Conservation (phyloP, 768 basidiomycete species). For the Mycena belliarum region DNA sequence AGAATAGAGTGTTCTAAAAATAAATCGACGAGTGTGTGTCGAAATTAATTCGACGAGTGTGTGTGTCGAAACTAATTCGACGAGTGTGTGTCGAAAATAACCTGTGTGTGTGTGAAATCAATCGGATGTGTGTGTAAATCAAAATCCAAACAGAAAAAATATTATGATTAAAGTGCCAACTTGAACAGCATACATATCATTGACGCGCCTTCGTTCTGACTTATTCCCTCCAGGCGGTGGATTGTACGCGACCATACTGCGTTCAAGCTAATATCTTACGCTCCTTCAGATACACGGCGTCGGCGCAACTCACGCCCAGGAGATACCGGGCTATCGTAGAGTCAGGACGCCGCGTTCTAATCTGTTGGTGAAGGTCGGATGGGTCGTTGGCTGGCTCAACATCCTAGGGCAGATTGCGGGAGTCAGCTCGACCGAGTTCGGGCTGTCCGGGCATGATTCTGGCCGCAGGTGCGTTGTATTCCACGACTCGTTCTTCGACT, state of each 20-base stretch:
- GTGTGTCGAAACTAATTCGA: too few species aligned
- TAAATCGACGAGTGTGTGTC: too few species aligned
- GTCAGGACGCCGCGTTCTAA: background rate
- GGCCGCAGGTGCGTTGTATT: constrained; percentile 49
- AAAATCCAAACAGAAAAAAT: too few species aligned
- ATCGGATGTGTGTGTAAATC: too few species aligned
- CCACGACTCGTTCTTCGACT: background rate
- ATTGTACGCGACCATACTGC: constrained; percentile 42
- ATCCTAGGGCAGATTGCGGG: constrained; percentile 83
- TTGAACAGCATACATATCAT: constrained; percentile 27
- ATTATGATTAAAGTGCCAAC: too few species aligned
- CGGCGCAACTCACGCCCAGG: constrained; percentile 69
- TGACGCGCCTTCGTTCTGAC: background rate
- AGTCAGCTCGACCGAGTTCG: constrained; percentile 84
- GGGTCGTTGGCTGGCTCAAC: constrained; percentile 85
- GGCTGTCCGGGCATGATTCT: constrained; percentile 77
- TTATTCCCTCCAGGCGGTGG: constrained; percentile 42
- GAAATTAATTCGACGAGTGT: too few species aligned
- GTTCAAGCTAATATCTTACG: background rate
- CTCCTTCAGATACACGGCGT: constrained; percentile 67
- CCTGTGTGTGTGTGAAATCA: too few species aligned
- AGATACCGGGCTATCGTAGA: constrained; percentile 61
- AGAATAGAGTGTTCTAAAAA: too few species aligned
- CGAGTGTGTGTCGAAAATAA: too few species aligned
- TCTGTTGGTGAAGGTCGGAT: constrained; percentile 51